phyloP scores from a whole-genome alignment of 345 rosid genomes.

The Populus davidiana region DNA sequence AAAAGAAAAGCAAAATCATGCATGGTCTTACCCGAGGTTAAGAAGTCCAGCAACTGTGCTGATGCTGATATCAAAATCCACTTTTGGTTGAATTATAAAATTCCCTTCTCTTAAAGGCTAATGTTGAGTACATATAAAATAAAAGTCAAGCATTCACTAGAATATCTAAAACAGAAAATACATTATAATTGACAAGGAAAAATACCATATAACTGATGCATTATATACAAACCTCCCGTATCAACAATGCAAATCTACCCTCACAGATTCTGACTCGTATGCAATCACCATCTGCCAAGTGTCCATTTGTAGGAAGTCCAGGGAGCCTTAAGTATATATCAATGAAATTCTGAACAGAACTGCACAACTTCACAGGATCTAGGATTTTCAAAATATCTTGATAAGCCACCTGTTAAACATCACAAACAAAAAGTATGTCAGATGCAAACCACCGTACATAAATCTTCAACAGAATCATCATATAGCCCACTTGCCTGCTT shows the following conservation, averaged over 20 bases:
- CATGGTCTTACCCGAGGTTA: conserved; percentile 80
- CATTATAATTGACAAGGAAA: not conserved
- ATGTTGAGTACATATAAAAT: conserved; percentile 24
- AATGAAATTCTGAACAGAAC: conserved; percentile 88
- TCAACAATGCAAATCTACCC: conserved; percentile 95
- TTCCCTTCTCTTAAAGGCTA: conserved; percentile 99
- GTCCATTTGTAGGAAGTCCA: conserved; percentile 78
- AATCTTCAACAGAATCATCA: conserved; percentile 6
- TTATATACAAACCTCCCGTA: conserved; percentile 72
- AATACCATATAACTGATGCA: conserved; percentile 6
- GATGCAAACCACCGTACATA: conserved; percentile 4
- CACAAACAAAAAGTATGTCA: conserved; percentile 14
- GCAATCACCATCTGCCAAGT: conserved; percentile 87
- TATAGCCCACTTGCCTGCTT: conserved; percentile 58
- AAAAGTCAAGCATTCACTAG: conserved; percentile 16
- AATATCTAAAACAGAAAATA: conserved; percentile 19
- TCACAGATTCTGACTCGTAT: conserved; percentile 97
- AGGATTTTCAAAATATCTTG: conserved; percentile 87
- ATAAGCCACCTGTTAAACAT: conserved; percentile 63
- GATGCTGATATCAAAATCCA: conserved; percentile 95
- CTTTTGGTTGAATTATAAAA: conserved; percentile 98
- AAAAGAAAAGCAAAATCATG: not conserved
- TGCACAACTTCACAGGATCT: conserved; percentile 73
- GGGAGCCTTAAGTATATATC: conserved; percentile 89
- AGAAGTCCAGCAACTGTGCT: conserved; percentile 98